Conservation (phyloP, 2,329 filamentous ascomycete genomes). For the Didymella glomerata region DNA sequence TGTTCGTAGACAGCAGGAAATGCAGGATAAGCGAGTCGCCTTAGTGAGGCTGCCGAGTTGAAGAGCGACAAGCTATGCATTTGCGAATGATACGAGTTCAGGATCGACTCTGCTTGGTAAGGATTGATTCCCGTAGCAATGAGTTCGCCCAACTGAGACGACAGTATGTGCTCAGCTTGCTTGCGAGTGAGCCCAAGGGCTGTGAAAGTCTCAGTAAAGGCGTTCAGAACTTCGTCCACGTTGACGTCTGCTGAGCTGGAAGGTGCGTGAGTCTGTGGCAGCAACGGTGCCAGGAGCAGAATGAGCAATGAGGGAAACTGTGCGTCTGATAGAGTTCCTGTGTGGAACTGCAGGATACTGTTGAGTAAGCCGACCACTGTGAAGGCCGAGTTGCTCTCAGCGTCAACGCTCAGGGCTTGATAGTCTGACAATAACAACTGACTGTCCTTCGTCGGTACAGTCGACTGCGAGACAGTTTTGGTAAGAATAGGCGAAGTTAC, state of each 20-base stretch:
- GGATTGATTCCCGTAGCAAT: slow-evolving; percentile 57
- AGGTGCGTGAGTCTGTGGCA: slow-evolving; percentile 53
- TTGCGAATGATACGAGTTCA: slow-evolving; percentile 66
- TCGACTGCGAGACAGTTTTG: slow-evolving; percentile 38
- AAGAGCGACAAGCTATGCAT: slow-evolving; percentile 58
- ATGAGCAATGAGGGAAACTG: slow-evolving; percentile 59
- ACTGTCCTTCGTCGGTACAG: slow-evolving; percentile 38
- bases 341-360: slow-evolving; percentile 54
- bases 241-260: slow-evolving; percentile 40
- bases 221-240: slow-evolving; percentile 43
- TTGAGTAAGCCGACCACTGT: slow-evolving; percentile 55
- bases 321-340: slow-evolving; percentile 52
- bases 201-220: slow-evolving; percentile 53
- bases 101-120: slow-evolving; percentile 63
- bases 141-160: slow-evolving; percentile 51
- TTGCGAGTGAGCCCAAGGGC: slow-evolving; percentile 49
- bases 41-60: slow-evolving; percentile 64
- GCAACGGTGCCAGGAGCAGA: slow-evolving; percentile 56
- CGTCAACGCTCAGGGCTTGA: slow-evolving; percentile 46
- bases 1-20: slow-evolving; percentile 67
- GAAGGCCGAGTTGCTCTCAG: slow-evolving; percentile 48
- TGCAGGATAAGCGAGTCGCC: slow-evolving; percentile 62
- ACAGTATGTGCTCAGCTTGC: slow-evolving; percentile 53
- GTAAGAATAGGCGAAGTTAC: slow-evolving; percentile 27
- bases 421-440: slow-evolving; percentile 50